Evolutionary conservation across 208 protist species (phyloP), one percentile per base, ranked within the genome.

Genomic region (Borovskyia barvae): DNA sequence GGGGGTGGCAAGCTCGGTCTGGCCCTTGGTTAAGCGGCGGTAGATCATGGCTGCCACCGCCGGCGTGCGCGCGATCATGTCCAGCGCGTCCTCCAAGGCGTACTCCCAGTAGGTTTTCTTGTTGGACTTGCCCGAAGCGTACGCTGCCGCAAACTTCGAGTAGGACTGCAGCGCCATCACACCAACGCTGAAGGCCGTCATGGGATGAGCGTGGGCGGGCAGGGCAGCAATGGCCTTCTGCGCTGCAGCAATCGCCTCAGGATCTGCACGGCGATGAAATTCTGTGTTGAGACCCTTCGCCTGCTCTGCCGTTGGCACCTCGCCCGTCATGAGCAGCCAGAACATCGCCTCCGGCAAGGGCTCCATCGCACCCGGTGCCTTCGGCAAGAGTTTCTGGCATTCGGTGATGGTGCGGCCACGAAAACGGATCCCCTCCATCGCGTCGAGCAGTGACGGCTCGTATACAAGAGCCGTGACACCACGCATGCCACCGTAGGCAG

Each of bases 291-390:
- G 58, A 30, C 32, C 72, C 68, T 72, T 69, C 24, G 64, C 66
- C 74, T 96, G 87, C 73, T 75, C 76, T 12, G 67, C 56, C 24
- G 92, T 98, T 36, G 97, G 98, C 50, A 98, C 72, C 62, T 97
- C 83, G 59, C 97, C 97, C 28, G 97, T 99, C 29, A 99, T 54
- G 30, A 99, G 87, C 19, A 99, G 88, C 97, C 97, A 99, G 14
- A 98, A 76, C 60, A 98, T 83, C 51, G 75, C 94, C 86, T 99
- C 97, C 29, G 97, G 95, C 17, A 98, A 72, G 53, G 97, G 95
- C 78, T 98, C 90, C 26, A 59, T 42, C 41, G 90, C 90, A 30
- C 78, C 84, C 48, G 56, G 30, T 11, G 88, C 95, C 63, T 96
- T 97, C 14, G 98, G 93, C 54, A 92, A 64, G 56, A 84, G 47